Evolutionary conservation across 1,139 yeast species (phyloP), one percentile per base, ranked within the genome.

Genomic region (Zhuliangozyma blackwelliae): DNA sequence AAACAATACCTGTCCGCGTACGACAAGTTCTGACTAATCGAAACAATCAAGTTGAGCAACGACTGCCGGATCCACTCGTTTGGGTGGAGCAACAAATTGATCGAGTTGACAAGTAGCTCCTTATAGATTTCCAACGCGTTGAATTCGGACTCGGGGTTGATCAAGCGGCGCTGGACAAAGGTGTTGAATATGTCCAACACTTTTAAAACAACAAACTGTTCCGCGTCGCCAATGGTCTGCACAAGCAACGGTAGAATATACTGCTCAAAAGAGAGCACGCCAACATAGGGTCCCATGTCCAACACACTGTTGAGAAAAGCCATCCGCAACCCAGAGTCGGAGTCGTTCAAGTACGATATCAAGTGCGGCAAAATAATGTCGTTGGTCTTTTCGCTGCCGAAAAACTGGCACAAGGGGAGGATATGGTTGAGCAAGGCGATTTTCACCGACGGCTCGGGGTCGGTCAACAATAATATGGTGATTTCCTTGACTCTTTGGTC

Each of bases 291-390:
- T 0, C 95, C 86, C 21, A 94, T 65, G 1, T 82, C 79, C 6
- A 88, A 72, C n/a, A 90, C 77, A n/a, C 88, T 73, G 28, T 81
- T 75, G 32, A 90, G 77, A 49, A 94, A 81, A 7, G 82, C 79
- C 25, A 84, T 63, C 40, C 95, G 68, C 21, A 92, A 63, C 23
- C 78, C 75, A 3, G 83, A 68, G 50, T 82, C 80, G 35, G 79
- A 72, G 53, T 89, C 97, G 55, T 94, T 94, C 42, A 94, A 63
- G 52, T 89, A 94, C 0, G 97, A 90, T 32, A 92, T 89, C 37
- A 90, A 65, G 64, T 94, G 98, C 31, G 96, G 90, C 34, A 94
- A 61, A 11, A 94, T 79, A 31, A 90, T 69, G 57, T 94, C 97
- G 53, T 86, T 89, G 0, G 96, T 84, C 48, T 79, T 84, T 37